Conservation (phyloP, 2,329 filamentous ascomycete genomes). For the Fusarium solani-melongenae region DNA sequence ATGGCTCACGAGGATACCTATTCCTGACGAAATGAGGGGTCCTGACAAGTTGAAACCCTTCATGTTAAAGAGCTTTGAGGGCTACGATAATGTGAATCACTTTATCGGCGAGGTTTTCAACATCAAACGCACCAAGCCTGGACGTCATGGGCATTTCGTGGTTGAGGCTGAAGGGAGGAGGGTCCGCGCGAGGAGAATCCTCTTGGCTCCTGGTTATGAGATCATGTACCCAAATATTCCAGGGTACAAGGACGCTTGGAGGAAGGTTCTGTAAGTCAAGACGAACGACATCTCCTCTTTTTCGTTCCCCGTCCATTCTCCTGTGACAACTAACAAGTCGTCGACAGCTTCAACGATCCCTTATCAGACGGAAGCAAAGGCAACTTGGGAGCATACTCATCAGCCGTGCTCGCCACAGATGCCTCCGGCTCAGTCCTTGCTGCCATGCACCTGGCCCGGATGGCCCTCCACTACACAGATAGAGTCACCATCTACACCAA, state of each 20-base stretch:
- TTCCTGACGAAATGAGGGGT: too few species aligned
- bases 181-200: background rate
- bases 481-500: slow-evolving; percentile 1
- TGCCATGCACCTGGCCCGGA: background rate
- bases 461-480: background rate
- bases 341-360: background rate
- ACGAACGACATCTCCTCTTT: background rate
- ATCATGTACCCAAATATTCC: background rate
- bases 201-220: background rate
- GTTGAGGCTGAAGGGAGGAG: background rate
- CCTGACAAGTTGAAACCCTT: too few species aligned
- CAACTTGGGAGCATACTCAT: background rate
- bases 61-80: too few species aligned
- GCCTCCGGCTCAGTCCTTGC: background rate
- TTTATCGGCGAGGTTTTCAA: too few species aligned
- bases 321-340: background rate
- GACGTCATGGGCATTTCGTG: background rate
- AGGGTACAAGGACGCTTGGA: background rate
- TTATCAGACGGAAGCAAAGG: background rate
- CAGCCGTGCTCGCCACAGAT: background rate
- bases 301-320: too few species aligned
- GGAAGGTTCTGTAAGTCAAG: background rate
- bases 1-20: too few species aligned
- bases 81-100: too few species aligned
- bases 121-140: background rate